Conservation (phyloP, 176 grass and related monocot species). For the Carex cristatella region DNA sequence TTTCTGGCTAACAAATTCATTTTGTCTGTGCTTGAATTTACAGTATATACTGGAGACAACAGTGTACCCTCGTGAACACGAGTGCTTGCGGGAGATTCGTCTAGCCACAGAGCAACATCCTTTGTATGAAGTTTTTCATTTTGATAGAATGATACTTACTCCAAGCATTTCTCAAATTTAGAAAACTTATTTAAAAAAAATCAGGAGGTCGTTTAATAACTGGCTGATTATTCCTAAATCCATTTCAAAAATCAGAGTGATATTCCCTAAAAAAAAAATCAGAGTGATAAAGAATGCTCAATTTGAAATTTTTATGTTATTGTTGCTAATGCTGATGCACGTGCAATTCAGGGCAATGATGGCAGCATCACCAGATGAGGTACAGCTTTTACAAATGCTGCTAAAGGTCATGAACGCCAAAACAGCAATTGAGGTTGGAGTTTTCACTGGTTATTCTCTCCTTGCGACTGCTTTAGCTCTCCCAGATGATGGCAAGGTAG, state of each 20-base stretch:
- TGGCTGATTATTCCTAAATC: neutral
- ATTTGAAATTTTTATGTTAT: neutral
- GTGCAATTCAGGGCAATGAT: slow-evolving; percentile 28
- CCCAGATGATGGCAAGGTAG: slow-evolving; percentile 59
- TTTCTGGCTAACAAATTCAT: neutral
- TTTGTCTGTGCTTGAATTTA: neutral
- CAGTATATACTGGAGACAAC: slow-evolving; percentile 63
- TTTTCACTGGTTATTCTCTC: slow-evolving; percentile 74
- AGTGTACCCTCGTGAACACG: slow-evolving; percentile 65
- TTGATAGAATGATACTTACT: neutral
- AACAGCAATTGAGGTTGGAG: slow-evolving; percentile 70
- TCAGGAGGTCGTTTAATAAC: neutral
- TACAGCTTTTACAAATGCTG: slow-evolving; percentile 46
- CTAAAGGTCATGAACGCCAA: slow-evolving; percentile 64
- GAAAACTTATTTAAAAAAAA: neutral
- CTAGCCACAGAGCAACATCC: slow-evolving; percentile 39
- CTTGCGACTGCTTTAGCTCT: slow-evolving; percentile 70
- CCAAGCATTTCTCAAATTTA: neutral
- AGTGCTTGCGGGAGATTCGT: slow-evolving; percentile 60
- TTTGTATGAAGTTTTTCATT: slow-evolving; percentile 21
- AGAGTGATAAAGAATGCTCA: neutral
- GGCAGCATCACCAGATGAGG: slow-evolving; percentile 46
- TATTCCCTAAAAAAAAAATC: neutral
- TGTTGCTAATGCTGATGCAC: neutral
- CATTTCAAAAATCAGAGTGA: neutral